Evolutionary conservation across 495 filamentous ascomycete species (phyloP), one percentile per base, ranked within the genome.

Genomic region (Talaromyces wortmannii): DNA sequence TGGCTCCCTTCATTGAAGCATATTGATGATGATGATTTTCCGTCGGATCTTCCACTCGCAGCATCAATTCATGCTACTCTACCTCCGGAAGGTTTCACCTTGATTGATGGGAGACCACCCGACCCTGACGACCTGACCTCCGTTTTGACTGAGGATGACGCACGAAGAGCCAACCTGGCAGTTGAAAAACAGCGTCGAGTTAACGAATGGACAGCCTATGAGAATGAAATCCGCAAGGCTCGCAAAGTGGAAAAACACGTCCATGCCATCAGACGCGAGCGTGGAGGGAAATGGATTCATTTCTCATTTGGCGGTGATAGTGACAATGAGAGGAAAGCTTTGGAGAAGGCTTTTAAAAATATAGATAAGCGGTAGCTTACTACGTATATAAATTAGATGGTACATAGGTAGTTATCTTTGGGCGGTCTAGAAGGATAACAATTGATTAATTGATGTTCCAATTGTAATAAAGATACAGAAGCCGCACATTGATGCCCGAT

Each of bases 231-330:
- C 7, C 50, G 48, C 3, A 55, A 55, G 33, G 67, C 70, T 0
- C 55, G 58, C 43, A 59, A 53, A 2, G 67, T 73, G 5, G 58
- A 65, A 32, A 62, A 53, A 32, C 59, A 60, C 13, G 59, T 77
- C n/a, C 56, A 62, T 29, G 52, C 45, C 40, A 53, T 62, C 6
- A 53, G 74, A 17, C 65, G 55, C 36, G 65, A 68, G 12, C 63
- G 53, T 1, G 57, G 58, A 13, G 72, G 68, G 17, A 77, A 75
- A 57, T 75, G 72, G 70, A 58, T 73, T 3, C 61, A 66, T 42
- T 67, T 67, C 17, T 68, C 63, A 1, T 64, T 67, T 58, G 73
- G 67, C 5, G 43, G 67, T 2, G 62, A 69, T 32, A 63, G 55
- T 1, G 13, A 64, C 7, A 55, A 64, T 2, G 49, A 59, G n/a